Evolutionary conservation across 768 basidiomycete species (phyloP), one percentile per base, ranked within the genome.

Genomic region (Atractiella rhizophila): DNA sequence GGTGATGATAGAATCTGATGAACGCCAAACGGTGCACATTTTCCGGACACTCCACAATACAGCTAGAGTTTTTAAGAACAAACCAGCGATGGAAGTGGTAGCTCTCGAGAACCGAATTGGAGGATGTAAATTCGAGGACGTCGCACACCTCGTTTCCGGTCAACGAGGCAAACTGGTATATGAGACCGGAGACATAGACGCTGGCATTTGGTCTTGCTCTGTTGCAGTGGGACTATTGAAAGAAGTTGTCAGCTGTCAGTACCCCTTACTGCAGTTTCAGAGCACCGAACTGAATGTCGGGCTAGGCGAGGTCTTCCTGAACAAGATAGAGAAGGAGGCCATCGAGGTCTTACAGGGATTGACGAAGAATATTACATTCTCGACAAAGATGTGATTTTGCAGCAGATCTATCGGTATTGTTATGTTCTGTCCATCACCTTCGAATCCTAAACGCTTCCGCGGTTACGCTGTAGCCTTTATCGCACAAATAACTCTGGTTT

Each of bases 41-140:
- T 83, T 91, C 66, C 70, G 85, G 37, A 82, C 78, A 1, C 59
- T 88, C 34, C 65, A 67, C 53, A 81, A 83, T 54, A 80, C 79
- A 3, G 70, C 77, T 11, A 68, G 79, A n/a, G 77, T 81, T 10
- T 79, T 66, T 65, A 82, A 75, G 64, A 86, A 86, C 62, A 69
- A 69, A 40, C 71, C 88, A 19, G 64, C 85, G 12, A 55, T 68
- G 54, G 74, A 88, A 56, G 86, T 94, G 15, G 76, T 88, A n/a
- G 60, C 66, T 12, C 66, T 85, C 28, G 85, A 91, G 61, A 64
- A 64, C 13, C 66, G 73, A 25, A 73, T 78, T 1, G 78, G 76
- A 29, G 81, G 82, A 11, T 78, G 76, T 29, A 73, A 85, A 59
- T 91, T 91, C 49, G 71, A 77, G 51, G 51, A 51, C 23, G 30